Evolutionary conservation across 495 filamentous ascomycete genomes (phyloP).

Genomic region (Coniosporium apollinis): DNA sequence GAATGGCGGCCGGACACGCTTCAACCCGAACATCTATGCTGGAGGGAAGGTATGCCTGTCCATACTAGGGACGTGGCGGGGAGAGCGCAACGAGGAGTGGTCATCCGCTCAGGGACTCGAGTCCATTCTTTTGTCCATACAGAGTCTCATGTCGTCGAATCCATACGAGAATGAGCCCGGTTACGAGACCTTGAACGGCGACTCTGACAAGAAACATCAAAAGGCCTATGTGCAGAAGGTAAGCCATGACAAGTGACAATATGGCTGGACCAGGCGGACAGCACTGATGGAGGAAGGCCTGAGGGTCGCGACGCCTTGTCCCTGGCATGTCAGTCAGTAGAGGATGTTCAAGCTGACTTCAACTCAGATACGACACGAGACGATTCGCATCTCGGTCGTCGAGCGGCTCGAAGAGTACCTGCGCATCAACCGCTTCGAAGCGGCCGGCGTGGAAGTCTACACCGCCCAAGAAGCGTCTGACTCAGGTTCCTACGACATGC

Average conservation of each 20-base stretch:
- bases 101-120: slow-evolving; percentile 90
- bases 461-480: slow-evolving; percentile 35
- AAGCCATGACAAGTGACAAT: no score
- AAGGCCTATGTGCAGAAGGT: slow-evolving; percentile 79
- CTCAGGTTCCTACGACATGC: slow-evolving; percentile 33
- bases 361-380: slow-evolving; percentile 91
- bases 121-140: slow-evolving; percentile 86
- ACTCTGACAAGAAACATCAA: slow-evolving; percentile 55
- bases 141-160: slow-evolving; percentile 85
- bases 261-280: not conserved
- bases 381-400: slow-evolving; percentile 70
- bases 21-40: slow-evolving; percentile 95
- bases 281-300: no score
- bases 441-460: slow-evolving; percentile 15
- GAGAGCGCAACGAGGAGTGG: slow-evolving; percentile 82
- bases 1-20: slow-evolving; percentile 69
- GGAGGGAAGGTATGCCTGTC: slow-evolving; percentile 84
- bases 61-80: slow-evolving; percentile 72
- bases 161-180: slow-evolving; percentile 96
- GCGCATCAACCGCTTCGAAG: slow-evolving; percentile 29
- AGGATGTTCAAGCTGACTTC: no score
- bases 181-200: slow-evolving; percentile 56
- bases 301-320: no score
- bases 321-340: no score
- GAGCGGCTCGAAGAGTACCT: slow-evolving; percentile 69